Percentiles rank a stretch among this genome's conserved stretches.
phyloP scores from a whole-genome alignment of 345 rosid genomes.

The Syzygium aromaticum region DNA sequence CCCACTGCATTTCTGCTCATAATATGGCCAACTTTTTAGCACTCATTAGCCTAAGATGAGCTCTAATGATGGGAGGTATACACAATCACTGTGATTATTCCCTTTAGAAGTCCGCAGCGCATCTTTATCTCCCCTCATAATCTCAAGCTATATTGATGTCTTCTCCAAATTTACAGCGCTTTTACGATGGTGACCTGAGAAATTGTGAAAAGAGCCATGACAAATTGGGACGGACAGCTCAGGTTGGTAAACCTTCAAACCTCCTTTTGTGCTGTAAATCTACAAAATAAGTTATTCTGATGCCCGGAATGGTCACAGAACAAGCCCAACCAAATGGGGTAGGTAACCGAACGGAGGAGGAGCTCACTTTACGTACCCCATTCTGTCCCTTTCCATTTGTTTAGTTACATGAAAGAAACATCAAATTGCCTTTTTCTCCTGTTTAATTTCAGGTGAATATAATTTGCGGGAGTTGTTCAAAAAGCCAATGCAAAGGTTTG shows the following conservation, averaged over 20 bases:
- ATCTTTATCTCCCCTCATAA: neutral
- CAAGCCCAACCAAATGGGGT: neutral
- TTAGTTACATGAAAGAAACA: neutral
- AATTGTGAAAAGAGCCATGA: conserved; percentile 78
- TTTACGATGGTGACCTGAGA: conserved; percentile 66
- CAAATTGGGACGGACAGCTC: conserved; percentile 87
- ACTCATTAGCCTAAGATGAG: neutral
- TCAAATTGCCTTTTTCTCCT: neutral
- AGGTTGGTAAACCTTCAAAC: conserved; percentile 28
- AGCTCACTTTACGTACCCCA: neutral
- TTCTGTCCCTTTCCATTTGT: neutral
- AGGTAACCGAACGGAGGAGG: neutral
- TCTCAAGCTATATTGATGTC: neutral
- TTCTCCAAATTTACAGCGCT: conserved; percentile 31
- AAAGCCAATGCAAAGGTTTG: conserved; percentile 69
- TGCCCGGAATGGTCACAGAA: neutral
- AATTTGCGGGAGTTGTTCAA: conserved; percentile 71
- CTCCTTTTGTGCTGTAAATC: neutral
- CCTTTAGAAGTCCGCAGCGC: neutral
- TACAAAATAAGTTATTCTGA: neutral
- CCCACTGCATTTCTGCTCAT: neutral
- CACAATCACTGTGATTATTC: neutral
- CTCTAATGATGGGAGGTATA: neutral
- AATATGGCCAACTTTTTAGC: neutral
- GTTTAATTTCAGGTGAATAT: conserved; percentile 59